Conservation (phyloP, 305 asterid genomes). For the Petunia hybrid region DNA sequence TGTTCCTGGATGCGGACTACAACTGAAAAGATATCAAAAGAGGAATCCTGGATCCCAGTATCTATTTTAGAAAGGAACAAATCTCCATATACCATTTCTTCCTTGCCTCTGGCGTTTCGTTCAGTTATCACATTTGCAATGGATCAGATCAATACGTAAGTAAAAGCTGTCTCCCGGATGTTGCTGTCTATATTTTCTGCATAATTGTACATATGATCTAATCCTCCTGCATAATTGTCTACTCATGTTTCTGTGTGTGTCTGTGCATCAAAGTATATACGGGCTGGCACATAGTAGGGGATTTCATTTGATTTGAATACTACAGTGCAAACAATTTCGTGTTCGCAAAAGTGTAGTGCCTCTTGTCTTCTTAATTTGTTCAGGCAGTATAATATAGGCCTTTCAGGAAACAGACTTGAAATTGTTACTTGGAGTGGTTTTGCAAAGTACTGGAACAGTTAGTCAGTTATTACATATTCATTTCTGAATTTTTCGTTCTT, state of each 20-base stretch:
- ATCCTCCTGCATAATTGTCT: not conserved
- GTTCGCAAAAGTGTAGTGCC: conserved; percentile 4
- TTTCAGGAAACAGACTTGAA: conserved; percentile 7
- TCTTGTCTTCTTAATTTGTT: conserved; percentile 6
- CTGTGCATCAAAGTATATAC: not conserved
- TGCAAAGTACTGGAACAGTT: not conserved
- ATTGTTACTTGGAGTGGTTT: not conserved
- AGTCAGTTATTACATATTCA: not conserved
- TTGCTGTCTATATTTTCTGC: not conserved
- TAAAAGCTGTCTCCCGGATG: not conserved
- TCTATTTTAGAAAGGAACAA: conserved; percentile 93
- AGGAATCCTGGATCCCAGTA: conserved; percentile 92
- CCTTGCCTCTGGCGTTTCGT: conserved; percentile 88
- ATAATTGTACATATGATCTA: not conserved
- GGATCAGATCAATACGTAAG: conserved; percentile 92
- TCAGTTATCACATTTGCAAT: conserved; percentile 78
- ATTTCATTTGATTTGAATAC: conserved; percentile 10
- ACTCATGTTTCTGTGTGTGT: not conserved
- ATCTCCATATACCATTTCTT: conserved; percentile 90
- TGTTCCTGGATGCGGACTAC: conserved; percentile 97
- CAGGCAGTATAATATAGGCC: conserved; percentile 15
- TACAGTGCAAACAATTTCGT: not conserved
- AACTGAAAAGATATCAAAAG: conserved; percentile 83
- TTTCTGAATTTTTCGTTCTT: conserved; percentile 31
- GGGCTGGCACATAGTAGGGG: not conserved